Evolutionary conservation across 169 alveolate species (phyloP), one percentile per base, ranked within the genome.

Genomic region (Plasmodium inui): DNA sequence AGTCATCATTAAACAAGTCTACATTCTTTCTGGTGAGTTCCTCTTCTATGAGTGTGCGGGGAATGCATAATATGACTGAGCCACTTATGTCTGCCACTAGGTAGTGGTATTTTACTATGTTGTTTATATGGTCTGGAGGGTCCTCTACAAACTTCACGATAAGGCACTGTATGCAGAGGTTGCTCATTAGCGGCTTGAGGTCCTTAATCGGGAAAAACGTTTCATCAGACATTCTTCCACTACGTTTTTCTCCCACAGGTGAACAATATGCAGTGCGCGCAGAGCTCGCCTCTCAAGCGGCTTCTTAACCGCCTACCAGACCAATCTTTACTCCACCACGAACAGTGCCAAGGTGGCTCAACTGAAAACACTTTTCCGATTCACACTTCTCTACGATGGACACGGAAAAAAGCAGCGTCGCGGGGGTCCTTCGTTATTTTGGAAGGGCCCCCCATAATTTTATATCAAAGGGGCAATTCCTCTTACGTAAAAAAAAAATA

Each of bases 81-180:
- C 96, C 97, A 32, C 95, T 93, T 0, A 92, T 78, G 79, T 96
- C 97, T 0, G 97, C 97, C 8, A 96, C 86, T 26, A 89, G 92
- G 78, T 96, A 96, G 72, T 93, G 96, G 71, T 96, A 96, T n/a
- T 95, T 84, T 22, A 83, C 82, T 34, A 83, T 74, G 57, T 96
- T 92, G 55, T 96, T 96, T 57, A 96, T 90, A 79, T 96, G 96
- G 37, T 96, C 96, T 37, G 97, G 97, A 5, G 97, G 97, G 46
- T 96, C 97, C 55, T 95, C 96, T 86, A 96, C 22, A 41, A 86
- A 92, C 90, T 93, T 96, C 28, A 96, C 95, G 57, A 96, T 90
- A 12, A 96, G 94, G 39, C 97, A 96, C 82, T 91, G 90, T 78
- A 95, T 37, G 53, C 95, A 71, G 7, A 91, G 50, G 34, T 95